phyloP scores from a whole-genome alignment of 1,284 basidiomycete genomes.

The Cryptococcus sp. region DNA sequence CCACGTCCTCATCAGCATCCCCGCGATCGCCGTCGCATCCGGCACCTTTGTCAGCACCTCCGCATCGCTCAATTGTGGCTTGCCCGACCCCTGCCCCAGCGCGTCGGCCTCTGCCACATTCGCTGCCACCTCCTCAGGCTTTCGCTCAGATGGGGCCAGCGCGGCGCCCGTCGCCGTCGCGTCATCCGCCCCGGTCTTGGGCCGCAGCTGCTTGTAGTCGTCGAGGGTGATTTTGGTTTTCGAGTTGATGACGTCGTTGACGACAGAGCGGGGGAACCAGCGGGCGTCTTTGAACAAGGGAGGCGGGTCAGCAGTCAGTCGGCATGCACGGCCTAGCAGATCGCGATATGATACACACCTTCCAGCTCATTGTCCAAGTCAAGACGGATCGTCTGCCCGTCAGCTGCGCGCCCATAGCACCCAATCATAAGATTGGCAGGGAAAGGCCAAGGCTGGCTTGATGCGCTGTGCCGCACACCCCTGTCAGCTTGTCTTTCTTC shows the following conservation, averaged over 20 bases:
- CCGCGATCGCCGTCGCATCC: slow-evolving; percentile 65
- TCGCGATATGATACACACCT: slow-evolving; percentile 54
- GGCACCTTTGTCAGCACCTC: slow-evolving; percentile 63
- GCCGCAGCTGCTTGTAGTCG: slow-evolving; percentile 60
- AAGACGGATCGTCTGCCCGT: slow-evolving; percentile 69
- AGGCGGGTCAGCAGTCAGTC: neutral
- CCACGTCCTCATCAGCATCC: slow-evolving; percentile 66
- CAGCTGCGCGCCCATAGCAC: slow-evolving; percentile 67
- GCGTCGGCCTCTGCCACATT: too few species aligned
- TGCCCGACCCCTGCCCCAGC: neutral
- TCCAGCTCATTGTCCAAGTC: slow-evolving; percentile 97
- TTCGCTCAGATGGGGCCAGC: slow-evolving; percentile 42
- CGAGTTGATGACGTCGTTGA: slow-evolving; percentile 60
- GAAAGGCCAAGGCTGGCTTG: slow-evolving; percentile 61
- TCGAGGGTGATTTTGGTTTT: slow-evolving; percentile 55
- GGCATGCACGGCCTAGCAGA: neutral
- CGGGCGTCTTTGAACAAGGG: slow-evolving; percentile 69
- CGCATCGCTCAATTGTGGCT: slow-evolving; percentile 17
- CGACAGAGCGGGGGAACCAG: slow-evolving; percentile 79
- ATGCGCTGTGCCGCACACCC: slow-evolving; percentile 29
- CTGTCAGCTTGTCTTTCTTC: neutral
- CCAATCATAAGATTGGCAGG: slow-evolving; percentile 90
- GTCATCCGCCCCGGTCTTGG: slow-evolving; percentile 26
- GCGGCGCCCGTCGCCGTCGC: slow-evolving; percentile 33
- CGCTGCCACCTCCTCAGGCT: slow-evolving; percentile 21